These are phyloP conservation scores for Didymella keratinophila DNA, from an alignment of 2,329 filamentous ascomycete genomes.

Conservation along the genomic window DNA sequence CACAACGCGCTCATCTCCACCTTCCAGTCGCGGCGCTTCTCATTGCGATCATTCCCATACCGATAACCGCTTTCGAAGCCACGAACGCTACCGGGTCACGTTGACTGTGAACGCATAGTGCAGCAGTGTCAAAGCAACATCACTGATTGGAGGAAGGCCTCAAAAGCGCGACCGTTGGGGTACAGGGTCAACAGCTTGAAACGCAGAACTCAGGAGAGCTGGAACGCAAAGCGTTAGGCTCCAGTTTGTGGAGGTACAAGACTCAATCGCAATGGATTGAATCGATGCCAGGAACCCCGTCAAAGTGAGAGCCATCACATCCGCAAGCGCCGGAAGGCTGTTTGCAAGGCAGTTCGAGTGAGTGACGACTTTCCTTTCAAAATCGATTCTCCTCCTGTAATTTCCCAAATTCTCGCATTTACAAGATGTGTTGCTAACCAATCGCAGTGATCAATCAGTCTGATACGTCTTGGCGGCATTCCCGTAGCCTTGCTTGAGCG, in stretches of 20 bases:
- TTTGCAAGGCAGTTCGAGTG: slow-evolving; percentile 22
- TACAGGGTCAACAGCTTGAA: slow-evolving; percentile 4
- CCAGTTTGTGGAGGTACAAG: neutral
- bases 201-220: neutral
- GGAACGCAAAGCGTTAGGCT: slow-evolving; percentile 8
- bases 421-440: neutral
- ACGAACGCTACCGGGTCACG: neutral
- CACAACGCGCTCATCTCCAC: slow-evolving; percentile 5
- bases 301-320: slow-evolving; percentile 29
- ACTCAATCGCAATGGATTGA: neutral
- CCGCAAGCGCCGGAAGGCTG: slow-evolving; percentile 31
- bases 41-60: neutral
- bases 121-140: too few species aligned
- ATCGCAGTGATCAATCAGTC: neutral
- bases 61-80: slow-evolving; percentile 7
- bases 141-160: neutral
- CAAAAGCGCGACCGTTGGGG: neutral
- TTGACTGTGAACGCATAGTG: neutral
- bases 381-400: slow-evolving; percentile 19
- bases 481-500: slow-evolving; percentile 5
- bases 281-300: slow-evolving; percentile 1
- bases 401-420: neutral
- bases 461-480: slow-evolving; percentile 1
- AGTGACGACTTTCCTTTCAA: slow-evolving; percentile 9
- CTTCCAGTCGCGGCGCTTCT: neutral